Evolutionary conservation across 306 rosid genomes (phyloP), one percentile per base, ranked within the genome.

Genomic region (Trichosanthes cucumerina): DNA sequence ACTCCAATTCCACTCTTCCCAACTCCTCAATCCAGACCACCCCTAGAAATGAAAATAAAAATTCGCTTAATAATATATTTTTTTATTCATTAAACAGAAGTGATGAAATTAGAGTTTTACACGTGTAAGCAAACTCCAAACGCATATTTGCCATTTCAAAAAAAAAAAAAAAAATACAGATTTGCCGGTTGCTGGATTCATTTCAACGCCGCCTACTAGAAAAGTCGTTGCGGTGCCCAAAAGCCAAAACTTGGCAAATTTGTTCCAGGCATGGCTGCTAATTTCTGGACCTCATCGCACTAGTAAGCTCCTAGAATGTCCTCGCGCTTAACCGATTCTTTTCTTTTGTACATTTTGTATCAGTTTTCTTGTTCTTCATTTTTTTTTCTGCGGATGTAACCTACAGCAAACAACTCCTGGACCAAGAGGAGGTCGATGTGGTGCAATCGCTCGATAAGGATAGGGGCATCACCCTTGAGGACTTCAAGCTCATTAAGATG

Each of bases 221-320:
- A 38, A 66, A 66, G 31, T 66, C 49, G 16, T 21, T 38, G 15
- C 73, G 26, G 73, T 65, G 73, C 16, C 46, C 3, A 82, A 71
- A 14, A 23, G 9, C 15, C 49, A 80, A 15, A 71, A 12, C 13
- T 71, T 47, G 77, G 14, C 50, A 14, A 46, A 26, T 46, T 49
- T 16, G 23, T 46, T 71, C 24, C n/a, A 64, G 18, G 6, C 18
- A 94, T 90, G 98, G 93, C 97, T 75, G 88, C 97, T 57, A 92
- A 92, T 89, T 94, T 92, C 88, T 94, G 98, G 98, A 77, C 96
- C 46, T 94, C 97, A 5, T 92, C 98, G 64, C 98, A 94, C 88
- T 84, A 53, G 98, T 94, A 85, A 47, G 89, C 78, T 79, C 81
- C 8, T 26, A 39, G 4, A 47, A 24, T 6, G 3, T 43, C 78